Conservation (phyloP, 371 early-diverging fungal genomes). For the Apophysomyces sp. region DNA sequence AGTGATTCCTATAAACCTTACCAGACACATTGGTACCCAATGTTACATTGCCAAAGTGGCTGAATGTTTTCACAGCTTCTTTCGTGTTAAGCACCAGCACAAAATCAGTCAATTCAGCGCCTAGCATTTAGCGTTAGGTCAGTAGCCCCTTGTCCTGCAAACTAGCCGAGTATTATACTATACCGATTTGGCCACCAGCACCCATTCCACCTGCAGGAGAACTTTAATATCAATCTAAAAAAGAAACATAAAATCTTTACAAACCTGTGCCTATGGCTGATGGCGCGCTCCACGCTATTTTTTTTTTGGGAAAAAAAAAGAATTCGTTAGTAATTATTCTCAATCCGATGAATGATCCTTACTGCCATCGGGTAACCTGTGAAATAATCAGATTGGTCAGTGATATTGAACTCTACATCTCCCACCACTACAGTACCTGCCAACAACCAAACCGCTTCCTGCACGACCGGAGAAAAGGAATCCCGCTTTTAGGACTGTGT, state of each 20-base stretch:
- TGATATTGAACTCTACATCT: constrained; percentile 4
- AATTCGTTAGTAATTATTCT: not conserved
- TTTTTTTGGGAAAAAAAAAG: not conserved
- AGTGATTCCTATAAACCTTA: constrained; percentile 14
- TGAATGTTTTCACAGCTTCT: constrained; percentile 88
- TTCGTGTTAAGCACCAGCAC: constrained; percentile 87
- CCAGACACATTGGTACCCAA: constrained; percentile 87
- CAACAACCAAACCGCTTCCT: constrained; percentile 89
- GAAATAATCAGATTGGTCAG: not conserved
- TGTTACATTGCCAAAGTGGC: constrained; percentile 89
- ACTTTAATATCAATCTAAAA: not conserved
- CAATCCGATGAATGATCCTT: not conserved
- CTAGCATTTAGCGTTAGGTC: constrained; percentile 6
- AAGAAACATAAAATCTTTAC: not conserved
- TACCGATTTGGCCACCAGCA: constrained; percentile 83
- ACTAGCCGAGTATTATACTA: not conserved
- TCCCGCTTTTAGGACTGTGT: constrained; percentile 91
- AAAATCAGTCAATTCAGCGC: constrained; percentile 93
- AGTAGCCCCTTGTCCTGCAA: no score
- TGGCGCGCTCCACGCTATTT: not conserved
- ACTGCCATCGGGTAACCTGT: constrained; percentile 16
- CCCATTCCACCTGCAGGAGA: constrained; percentile 72
- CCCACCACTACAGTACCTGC: no score
- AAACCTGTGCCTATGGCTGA: not conserved
- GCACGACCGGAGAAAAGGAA: constrained; percentile 89